Evolutionary conservation across 495 filamentous ascomycete species (phyloP).

Genomic region (Aspergillus kassunensis): DNA sequence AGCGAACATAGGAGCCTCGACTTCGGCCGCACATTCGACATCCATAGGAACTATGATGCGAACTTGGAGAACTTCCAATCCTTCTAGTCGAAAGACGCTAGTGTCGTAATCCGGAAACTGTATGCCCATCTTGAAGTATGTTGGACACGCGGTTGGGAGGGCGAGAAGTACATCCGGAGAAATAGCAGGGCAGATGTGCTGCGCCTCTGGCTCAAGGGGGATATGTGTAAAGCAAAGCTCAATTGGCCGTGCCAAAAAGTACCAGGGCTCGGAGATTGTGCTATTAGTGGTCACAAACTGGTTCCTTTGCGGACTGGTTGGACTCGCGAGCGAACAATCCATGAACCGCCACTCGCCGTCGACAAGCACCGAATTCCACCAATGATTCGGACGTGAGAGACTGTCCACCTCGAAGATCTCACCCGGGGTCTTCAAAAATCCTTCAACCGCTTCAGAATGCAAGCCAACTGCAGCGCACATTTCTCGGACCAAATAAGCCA

Average conservation of each 20-base stretch:
- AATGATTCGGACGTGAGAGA: constrained; percentile 83
- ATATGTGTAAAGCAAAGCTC: constrained; percentile 95
- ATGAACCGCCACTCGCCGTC: constrained; percentile 96
- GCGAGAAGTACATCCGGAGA: constrained; percentile 78
- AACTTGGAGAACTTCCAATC: constrained; percentile 87
- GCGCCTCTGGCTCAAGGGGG: constrained; percentile 75
- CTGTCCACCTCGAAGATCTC: constrained; percentile 71
- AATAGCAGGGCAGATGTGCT: constrained; percentile 88
- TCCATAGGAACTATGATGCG: constrained; percentile 82
- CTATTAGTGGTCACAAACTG: constrained; percentile 68
- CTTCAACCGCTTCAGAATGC: constrained; percentile 75
- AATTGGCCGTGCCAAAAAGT: constrained; percentile 80
- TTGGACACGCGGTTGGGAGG: constrained; percentile 77
- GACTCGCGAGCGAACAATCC: constrained; percentile 88
- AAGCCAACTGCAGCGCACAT: constrained; percentile 93
- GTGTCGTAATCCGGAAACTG: constrained; percentile 89
- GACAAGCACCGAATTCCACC: constrained; percentile 95
- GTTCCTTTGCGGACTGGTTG: constrained; percentile 76
- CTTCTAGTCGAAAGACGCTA: constrained; percentile 77
- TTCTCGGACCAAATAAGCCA: constrained; percentile 80
- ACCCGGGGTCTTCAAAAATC: constrained; percentile 87
- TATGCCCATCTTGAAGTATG: constrained; percentile 77
- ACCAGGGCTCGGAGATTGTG: constrained; percentile 77
- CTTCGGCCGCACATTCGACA: constrained; percentile 90
- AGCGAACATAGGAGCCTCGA: constrained; percentile 76